A percentile compares a stretch with the other conserved stretches of the same genome.
Evolutionary conservation across 1,284 basidiomycete species (phyloP).

Genomic region (Ceratobasidium sp.): DNA sequence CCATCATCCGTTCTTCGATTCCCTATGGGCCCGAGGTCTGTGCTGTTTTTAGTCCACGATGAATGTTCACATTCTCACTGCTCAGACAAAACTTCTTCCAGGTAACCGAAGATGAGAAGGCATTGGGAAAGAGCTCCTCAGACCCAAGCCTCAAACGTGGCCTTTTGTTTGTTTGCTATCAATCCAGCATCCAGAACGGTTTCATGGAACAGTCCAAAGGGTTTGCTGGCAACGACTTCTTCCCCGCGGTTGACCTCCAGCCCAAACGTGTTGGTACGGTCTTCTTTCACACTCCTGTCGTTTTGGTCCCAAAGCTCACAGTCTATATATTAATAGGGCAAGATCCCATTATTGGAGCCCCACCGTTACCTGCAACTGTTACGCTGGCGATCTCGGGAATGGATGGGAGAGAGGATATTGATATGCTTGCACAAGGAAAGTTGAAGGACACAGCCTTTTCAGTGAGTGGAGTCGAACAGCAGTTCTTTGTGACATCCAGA

Average conservation of each 20-base stretch:
- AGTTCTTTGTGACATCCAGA: slow-evolving; percentile 21
- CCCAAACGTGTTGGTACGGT: background rate
- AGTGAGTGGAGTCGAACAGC: background rate
- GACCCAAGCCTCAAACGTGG: slow-evolving; percentile 47
- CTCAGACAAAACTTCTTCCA: background rate
- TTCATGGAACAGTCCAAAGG: slow-evolving; percentile 49
- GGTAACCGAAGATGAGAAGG: background rate
- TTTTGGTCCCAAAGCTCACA: background rate
- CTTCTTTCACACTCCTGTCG: background rate
- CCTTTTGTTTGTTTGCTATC: slow-evolving; percentile 56
- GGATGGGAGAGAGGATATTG: background rate
- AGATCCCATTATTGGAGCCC: slow-evolving; percentile 39
- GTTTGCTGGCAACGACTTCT: slow-evolving; percentile 29
- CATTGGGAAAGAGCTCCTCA: too few species aligned
- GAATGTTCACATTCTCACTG: too few species aligned
- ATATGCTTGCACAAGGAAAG: background rate
- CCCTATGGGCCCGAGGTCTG: slow-evolving; percentile 56
- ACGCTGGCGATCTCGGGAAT: background rate
- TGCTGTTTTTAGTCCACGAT: background rate
- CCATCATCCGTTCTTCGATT: slow-evolving; percentile 53
- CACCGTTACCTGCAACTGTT: slow-evolving; percentile 9
- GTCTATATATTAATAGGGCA: background rate
- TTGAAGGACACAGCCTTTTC: too few species aligned
- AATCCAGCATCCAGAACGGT: slow-evolving; percentile 54
- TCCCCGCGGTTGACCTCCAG: slow-evolving; percentile 6